A percentile compares a stretch with the other conserved stretches of the same genome.
Evolutionary conservation across 805 yeast genomes (phyloP).

Genomic region (Candida nanaspora): DNA sequence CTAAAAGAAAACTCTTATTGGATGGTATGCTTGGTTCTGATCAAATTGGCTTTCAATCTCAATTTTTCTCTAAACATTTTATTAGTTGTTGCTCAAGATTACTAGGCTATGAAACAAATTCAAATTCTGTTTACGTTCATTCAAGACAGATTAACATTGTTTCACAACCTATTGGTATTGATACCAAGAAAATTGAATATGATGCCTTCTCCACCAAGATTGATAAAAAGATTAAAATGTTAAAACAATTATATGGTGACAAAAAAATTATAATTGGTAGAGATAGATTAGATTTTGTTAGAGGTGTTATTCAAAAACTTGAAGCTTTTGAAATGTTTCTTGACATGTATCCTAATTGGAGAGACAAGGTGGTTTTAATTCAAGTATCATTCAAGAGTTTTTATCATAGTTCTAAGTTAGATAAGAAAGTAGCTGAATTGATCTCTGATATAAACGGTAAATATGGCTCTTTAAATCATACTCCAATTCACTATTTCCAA

Average conservation of each 20-base stretch:
- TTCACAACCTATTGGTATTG: constrained; percentile 85
- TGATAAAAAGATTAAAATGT: constrained; percentile 56
- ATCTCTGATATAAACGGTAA: constrained; percentile 77
- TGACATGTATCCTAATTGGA: constrained; percentile 90
- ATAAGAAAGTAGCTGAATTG: constrained; percentile 75
- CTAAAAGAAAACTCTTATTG: constrained; percentile 73
- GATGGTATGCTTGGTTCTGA: constrained; percentile 92
- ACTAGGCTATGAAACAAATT: constrained; percentile 69
- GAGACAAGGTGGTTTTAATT: constrained; percentile 67
- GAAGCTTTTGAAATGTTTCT: constrained; percentile 86
- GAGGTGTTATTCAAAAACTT: constrained; percentile 90
- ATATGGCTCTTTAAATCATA: constrained; percentile 72
- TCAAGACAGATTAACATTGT: constrained; percentile 72
- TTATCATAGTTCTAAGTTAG: constrained; percentile 56
- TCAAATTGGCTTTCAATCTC: constrained; percentile 78
- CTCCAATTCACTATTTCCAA: constrained; percentile 91
- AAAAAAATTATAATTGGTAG: constrained; percentile 86
- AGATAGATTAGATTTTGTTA: constrained; percentile 83
- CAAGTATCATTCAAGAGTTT: constrained; percentile 85
- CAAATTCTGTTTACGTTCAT: constrained; percentile 55
- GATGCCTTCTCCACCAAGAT: constrained; percentile 49
- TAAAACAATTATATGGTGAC: constrained; percentile 54
- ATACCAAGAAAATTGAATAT: constrained; percentile 56
- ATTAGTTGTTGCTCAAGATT: constrained; percentile 84
- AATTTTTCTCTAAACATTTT: constrained; percentile 84